Evolutionary conservation across 164 flowering plant genomes (phyloP), one percentile per base, ranked within the genome.

Genomic region (Amborella trichopoda): DNA sequence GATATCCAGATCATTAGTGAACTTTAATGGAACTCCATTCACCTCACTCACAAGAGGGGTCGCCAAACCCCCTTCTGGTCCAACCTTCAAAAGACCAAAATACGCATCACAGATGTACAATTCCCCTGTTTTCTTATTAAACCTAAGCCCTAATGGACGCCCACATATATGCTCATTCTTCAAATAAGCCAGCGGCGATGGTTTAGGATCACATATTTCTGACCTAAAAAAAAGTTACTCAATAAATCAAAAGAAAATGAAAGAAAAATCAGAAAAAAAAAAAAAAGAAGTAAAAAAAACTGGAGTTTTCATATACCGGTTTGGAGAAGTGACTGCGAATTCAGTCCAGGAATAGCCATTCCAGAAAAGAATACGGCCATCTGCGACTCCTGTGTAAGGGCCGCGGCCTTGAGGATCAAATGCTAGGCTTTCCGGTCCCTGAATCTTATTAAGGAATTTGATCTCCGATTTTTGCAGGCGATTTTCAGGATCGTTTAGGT

Each of bases 51-150:
- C 46, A 24, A 91, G 77, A 0, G 70, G 47, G 38, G 74, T 71
- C 28, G 99, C 96, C 65, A 84, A 54, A 6, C 99, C 99, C 47
- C 99, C 99, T 63, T 78, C 83, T 28, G 84, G 90, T 4, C 99
- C 96, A 25, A 91, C 99, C 58, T 78, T 82, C 83, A 81, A 45
- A 62, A 91, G 59, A 39, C 99, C 99, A 27, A 87, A 60, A 63
- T 91, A 91, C n/a, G 99, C 96, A 72, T 91, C 99, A 26, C 94
- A 95, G 49, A 91, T 91, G 64, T 82, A 87, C 36, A 91, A 32
- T 45, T 87, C 94, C 39, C 95, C 89, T 16, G 82, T 87, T 67
- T 67, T 82, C 75, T 87, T 84, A 58, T 84, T 64, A 46, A 91
- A 91, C 11, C 95, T 72, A 12, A 91, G 80, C 32, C 96, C 99